Conservation (phyloP, 352 stramenopile species). For the Phytophthora pluvialis region DNA sequence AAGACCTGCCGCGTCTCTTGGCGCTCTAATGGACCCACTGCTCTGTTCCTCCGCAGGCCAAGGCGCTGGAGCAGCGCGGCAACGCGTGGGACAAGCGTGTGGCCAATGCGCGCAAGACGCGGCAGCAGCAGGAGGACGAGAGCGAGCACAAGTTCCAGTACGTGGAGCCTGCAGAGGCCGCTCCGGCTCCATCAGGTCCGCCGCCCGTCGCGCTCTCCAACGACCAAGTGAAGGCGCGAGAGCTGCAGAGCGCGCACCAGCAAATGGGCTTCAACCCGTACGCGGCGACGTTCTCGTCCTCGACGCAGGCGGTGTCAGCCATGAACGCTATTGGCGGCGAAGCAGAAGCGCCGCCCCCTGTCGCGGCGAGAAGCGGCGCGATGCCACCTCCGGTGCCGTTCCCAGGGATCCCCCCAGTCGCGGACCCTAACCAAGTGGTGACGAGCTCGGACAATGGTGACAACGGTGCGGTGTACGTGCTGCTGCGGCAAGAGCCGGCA, state of each 20-base stretch:
- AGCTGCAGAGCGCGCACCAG: slow-evolving; percentile 57
- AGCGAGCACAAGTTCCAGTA: slow-evolving; percentile 48
- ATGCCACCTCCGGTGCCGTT: slow-evolving; percentile 32
- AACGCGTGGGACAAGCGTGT: slow-evolving; percentile 81
- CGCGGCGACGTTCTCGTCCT: slow-evolving; percentile 69
- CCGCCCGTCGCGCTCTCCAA: slow-evolving; percentile 50
- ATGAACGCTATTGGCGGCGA: slow-evolving; percentile 60
- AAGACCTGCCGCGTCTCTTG: background rate
- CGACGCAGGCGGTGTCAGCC: slow-evolving; percentile 52
- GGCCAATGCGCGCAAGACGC: slow-evolving; percentile 53
- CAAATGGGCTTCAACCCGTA: slow-evolving; percentile 83
- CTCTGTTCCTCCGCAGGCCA: slow-evolving; percentile 33
- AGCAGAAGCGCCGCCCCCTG: background rate
- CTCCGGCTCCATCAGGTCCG: background rate
- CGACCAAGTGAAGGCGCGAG: slow-evolving; percentile 69
- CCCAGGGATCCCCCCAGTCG: slow-evolving; percentile 17
- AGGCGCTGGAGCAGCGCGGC: slow-evolving; percentile 61
- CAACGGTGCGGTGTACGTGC: slow-evolving; percentile 63
- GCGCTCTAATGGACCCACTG: background rate
- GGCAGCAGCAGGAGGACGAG: slow-evolving; percentile 61
- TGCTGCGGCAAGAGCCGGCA: slow-evolving; percentile 60
- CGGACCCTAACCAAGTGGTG: background rate
- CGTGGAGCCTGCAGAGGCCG: slow-evolving; percentile 18
- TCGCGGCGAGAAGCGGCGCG: background rate
- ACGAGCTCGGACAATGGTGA: slow-evolving; percentile 9